Conservation (phyloP, 139 green algal species). For the Chlorella sp. region DNA sequence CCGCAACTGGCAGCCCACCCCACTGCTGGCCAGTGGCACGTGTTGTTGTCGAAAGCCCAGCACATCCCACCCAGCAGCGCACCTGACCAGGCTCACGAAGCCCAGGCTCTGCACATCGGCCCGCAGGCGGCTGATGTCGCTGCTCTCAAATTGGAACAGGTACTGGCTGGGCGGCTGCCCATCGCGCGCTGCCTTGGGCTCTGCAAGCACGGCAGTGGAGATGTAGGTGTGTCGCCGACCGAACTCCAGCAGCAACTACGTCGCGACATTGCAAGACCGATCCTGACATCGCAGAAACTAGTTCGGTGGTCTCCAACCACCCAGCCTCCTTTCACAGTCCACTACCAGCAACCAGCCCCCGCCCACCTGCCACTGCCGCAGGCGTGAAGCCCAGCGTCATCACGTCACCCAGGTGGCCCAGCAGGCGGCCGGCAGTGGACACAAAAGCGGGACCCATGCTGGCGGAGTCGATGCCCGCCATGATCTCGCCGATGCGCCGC, state of each 20-base stretch:
- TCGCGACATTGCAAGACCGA: no score
- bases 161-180: slow-evolving; percentile 37
- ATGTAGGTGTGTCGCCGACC: no score
- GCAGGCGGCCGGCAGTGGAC: slow-evolving; percentile 47
- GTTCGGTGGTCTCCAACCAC: no score
- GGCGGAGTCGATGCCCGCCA: slow-evolving; percentile 47
- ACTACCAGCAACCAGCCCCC: background rate
- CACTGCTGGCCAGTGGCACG: no score
- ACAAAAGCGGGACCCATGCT: slow-evolving; percentile 52
- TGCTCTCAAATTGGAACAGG: slow-evolving; percentile 69
- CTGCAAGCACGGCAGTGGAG: no score
- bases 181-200: background rate
- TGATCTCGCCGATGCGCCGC: slow-evolving; percentile 61
- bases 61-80: background rate
- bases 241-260: no score
- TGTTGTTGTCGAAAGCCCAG: no score
- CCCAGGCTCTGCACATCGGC: slow-evolving; percentile 66
- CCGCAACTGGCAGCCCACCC: no score
- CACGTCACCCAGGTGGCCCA: slow-evolving; percentile 71
- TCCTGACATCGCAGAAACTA: no score
- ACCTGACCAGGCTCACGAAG: slow-evolving; percentile 52
- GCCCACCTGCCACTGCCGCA: background rate
- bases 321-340: background rate
- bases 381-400: slow-evolving; percentile 59
- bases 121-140: slow-evolving; percentile 70